These are phyloP conservation scores for Solanum rostratum DNA, from an alignment of 257 asterid genomes.

Conservation along the genomic window DNA sequence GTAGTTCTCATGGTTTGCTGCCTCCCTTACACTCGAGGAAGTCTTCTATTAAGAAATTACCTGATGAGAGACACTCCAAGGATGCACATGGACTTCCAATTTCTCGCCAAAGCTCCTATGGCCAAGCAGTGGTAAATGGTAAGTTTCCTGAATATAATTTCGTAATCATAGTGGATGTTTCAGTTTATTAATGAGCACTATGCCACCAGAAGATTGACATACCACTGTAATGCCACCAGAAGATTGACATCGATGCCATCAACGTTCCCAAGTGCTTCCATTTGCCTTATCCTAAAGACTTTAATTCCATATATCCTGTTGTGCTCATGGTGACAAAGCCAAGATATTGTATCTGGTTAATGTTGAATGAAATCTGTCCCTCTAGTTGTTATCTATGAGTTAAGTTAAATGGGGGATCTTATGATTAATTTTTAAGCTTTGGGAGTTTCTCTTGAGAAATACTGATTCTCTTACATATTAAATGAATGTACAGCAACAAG, in stretches of 20 bases:
- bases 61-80: conserved; percentile 35
- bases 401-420: not conserved
- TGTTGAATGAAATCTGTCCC: not conserved
- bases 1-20: conserved; percentile 53
- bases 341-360: not conserved
- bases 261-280: not conserved
- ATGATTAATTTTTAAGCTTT: not conserved
- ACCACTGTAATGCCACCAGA: not conserved
- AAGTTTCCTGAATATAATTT: not conserved
- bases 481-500: not conserved
- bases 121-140: conserved; percentile 89
- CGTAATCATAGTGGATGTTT: not conserved
- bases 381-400: not conserved
- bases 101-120: conserved; percentile 54
- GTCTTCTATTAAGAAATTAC: conserved; percentile 31
- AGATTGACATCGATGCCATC: too few species aligned
- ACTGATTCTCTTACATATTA: not conserved
- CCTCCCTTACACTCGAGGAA: conserved; percentile 56
- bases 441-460: not conserved
- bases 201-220: not conserved
- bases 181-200: not conserved
- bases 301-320: not conserved
- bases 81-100: conserved; percentile 52
- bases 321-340: not conserved
- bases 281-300: not conserved